These are phyloP conservation scores for Nicotiana undulata DNA, from an alignment of 257 asterid species.

Conservation along the genomic window DNA sequence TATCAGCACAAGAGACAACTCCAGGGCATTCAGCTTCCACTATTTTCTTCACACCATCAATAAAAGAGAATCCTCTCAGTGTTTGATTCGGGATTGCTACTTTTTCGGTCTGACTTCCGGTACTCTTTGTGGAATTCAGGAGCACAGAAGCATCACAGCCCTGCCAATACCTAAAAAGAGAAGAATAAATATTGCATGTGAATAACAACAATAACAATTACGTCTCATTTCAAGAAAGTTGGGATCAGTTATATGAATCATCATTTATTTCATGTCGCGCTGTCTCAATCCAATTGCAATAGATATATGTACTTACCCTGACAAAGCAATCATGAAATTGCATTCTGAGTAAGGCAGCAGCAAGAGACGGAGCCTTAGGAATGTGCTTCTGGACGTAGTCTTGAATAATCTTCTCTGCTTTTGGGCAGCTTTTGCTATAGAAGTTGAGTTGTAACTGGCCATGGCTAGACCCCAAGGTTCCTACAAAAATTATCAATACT, in stretches of 20 bases:
- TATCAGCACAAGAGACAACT: constrained; percentile 27
- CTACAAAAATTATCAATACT: constrained; percentile 11
- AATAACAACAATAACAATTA: too few relatives aligned
- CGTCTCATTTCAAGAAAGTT: too few relatives aligned
- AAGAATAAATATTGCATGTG: neutral
- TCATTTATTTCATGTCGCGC: too few relatives aligned
- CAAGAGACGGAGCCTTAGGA: constrained; percentile 56
- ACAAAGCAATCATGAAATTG: constrained; percentile 38
- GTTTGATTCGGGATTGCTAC: constrained; percentile 20
- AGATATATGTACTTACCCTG: constrained; percentile 8
- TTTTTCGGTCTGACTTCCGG: constrained; percentile 22
- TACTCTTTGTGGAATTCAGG: constrained; percentile 19
- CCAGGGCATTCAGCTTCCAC: constrained; percentile 24
- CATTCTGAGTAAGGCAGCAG: constrained; percentile 39
- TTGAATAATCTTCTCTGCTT: constrained; percentile 45
- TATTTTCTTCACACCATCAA: constrained; percentile 19
- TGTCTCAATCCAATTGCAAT: neutral
- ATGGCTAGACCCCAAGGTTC: constrained; percentile 10
- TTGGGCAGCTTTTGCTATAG: constrained; percentile 47
- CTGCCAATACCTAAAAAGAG: neutral
- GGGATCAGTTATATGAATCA: too few relatives aligned
- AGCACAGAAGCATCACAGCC: constrained; percentile 35
- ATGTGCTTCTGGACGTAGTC: constrained; percentile 41
- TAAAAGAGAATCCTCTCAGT: constrained; percentile 18
- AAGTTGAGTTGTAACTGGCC: constrained; percentile 39